Percentiles rank a stretch among this genome's conserved stretches.
phyloP scores from a whole-genome alignment of 164 flowering plant genomes.

The Litsea cubeba region DNA sequence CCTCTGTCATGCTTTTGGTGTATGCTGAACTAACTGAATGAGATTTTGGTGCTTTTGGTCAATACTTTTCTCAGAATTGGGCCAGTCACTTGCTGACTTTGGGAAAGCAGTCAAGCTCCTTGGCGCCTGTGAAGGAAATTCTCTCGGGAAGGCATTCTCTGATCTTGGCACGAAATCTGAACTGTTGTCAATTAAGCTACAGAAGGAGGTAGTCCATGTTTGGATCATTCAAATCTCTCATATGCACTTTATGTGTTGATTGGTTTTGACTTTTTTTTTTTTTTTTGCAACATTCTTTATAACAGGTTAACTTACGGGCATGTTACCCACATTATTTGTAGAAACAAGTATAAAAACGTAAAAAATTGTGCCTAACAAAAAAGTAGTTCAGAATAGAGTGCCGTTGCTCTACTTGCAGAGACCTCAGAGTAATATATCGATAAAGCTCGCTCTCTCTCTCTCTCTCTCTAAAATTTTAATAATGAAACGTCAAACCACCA shows the following conservation, averaged over 20 bases:
- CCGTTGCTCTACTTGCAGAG: too few species aligned
- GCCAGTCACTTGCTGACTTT: slow-evolving; percentile 84
- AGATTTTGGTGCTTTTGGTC: not conserved
- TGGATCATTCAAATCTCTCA: not conserved
- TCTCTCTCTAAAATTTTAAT: too few species aligned
- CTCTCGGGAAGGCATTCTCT: slow-evolving; percentile 87
- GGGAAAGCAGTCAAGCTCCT: slow-evolving; percentile 90
- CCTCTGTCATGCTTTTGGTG: not conserved
- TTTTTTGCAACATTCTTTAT: not conserved
- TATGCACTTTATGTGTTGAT: not conserved
- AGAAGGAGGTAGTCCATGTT: slow-evolving; percentile 61
- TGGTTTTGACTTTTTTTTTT: not conserved
- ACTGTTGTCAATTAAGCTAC: slow-evolving; percentile 63
- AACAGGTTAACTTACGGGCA: not conserved
- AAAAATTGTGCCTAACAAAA: too few species aligned
- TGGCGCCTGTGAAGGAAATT: slow-evolving; percentile 76
- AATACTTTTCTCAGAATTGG: slow-evolving; percentile 52
- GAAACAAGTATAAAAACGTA: too few species aligned
- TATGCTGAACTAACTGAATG: not conserved
- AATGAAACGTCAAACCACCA: too few species aligned
- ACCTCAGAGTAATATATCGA: too few species aligned
- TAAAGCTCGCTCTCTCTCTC: too few species aligned
- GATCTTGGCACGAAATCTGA: slow-evolving; percentile 89
- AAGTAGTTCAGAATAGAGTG: too few species aligned
- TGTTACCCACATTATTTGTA: too few species aligned